phyloP scores from a whole-genome alignment of 2,329 filamentous ascomycete species.

The Hypoxylon sp. region DNA sequence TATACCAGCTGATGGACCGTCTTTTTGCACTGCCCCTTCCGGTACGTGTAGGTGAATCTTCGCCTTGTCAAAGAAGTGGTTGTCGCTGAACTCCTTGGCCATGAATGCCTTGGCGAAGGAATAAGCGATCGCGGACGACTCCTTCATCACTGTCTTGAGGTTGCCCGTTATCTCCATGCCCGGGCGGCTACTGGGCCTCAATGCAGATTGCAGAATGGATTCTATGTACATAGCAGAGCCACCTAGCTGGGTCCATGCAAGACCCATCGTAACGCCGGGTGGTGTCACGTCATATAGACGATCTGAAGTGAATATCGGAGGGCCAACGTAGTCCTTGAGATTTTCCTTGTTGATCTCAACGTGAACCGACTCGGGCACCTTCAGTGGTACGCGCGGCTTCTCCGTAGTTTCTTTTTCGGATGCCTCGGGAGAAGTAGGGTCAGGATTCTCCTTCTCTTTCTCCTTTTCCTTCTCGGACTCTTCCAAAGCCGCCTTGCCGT shows the following conservation, averaged over 20 bases:
- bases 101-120: constrained; percentile 93
- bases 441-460: constrained; percentile 61
- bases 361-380: constrained; percentile 88
- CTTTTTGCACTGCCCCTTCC: constrained; percentile 95
- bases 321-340: constrained; percentile 95
- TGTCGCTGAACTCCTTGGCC: constrained; percentile 86
- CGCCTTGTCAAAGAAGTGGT: constrained; percentile 96
- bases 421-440: constrained; percentile 50
- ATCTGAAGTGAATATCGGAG: constrained; percentile 94
- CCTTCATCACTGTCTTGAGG: constrained; percentile 97
- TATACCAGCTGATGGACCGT: constrained; percentile 92
- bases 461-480: constrained; percentile 80
- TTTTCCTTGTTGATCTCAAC: constrained; percentile 89
- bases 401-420: constrained; percentile 75
- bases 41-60: constrained; percentile 96
- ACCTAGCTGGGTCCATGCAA: constrained; percentile 98
- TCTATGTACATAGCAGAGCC: constrained; percentile 97
- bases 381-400: constrained; percentile 78
- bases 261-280: constrained; percentile 94
- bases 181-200: constrained; percentile 79
- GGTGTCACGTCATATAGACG: constrained; percentile 94
- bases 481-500: constrained; percentile 82
- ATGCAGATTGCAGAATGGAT: constrained; percentile 88
- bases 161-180: constrained; percentile 94
- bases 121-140: constrained; percentile 94